These are phyloP conservation scores for Rhizopogon vulgaris DNA, from an alignment of 768 basidiomycete genomes.

Conservation along the genomic window DNA sequence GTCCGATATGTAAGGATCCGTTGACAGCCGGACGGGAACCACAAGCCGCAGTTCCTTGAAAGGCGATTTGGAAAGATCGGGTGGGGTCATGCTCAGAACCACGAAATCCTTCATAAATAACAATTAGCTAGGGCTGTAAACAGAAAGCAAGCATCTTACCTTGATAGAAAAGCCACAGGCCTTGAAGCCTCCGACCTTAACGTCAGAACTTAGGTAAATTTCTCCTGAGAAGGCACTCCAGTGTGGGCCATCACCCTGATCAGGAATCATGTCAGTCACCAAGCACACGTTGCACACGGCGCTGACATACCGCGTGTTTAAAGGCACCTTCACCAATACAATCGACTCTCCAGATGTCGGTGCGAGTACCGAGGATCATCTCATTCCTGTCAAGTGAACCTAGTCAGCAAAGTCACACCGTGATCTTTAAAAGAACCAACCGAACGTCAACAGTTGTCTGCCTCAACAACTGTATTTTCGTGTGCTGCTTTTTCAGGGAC, in stretches of 20 bases:
- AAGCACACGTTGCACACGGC: neutral
- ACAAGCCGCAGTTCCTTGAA: constrained; percentile 56
- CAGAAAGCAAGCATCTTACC: constrained; percentile 30
- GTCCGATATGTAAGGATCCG: constrained; percentile 50
- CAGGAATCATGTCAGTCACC: neutral
- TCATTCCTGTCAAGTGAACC: constrained; percentile 34
- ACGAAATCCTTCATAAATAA: constrained; percentile 52
- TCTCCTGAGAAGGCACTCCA: constrained; percentile 62
- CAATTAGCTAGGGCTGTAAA: constrained; percentile 1
- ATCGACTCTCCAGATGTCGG: constrained; percentile 67
- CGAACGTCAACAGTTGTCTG: constrained; percentile 64
- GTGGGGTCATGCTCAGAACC: constrained; percentile 53
- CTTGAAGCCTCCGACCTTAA: constrained; percentile 57
- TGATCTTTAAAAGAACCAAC: constrained; percentile 18
- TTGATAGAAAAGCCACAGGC: constrained; percentile 60
- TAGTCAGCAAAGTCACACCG: neutral
- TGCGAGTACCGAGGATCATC: constrained; percentile 45
- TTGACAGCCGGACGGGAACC: constrained; percentile 60
- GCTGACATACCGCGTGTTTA: constrained; percentile 41
- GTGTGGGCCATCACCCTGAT: constrained; percentile 56
- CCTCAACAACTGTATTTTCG: constrained; percentile 56
- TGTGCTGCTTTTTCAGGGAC: constrained; percentile 28
- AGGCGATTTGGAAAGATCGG: constrained; percentile 45
- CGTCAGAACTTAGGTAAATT: constrained; percentile 40
- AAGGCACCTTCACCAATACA: constrained; percentile 61